Percentiles rank a stretch among this genome's conserved stretches.
Evolutionary conservation across 768 basidiomycete species (phyloP).

Genomic region (Suillus variegatus): DNA sequence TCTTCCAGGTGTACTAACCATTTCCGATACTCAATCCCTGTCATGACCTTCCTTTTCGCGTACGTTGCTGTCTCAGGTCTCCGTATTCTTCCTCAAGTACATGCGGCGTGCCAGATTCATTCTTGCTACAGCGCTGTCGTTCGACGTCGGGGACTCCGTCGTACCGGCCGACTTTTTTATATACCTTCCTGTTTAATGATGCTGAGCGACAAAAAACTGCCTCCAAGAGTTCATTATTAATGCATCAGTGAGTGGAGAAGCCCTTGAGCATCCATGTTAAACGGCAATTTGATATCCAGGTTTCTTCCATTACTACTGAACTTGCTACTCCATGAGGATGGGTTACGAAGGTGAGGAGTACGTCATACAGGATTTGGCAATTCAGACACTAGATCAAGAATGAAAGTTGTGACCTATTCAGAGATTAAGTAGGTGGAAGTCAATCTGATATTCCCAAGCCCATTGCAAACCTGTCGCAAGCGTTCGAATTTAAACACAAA

Average conservation of each 20-base stretch:
- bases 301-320: conserved; percentile 58
- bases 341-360: conserved; percentile 20
- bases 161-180: conserved; percentile 50
- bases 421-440: not conserved
- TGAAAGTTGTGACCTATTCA: not conserved
- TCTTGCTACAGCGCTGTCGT: conserved; percentile 64
- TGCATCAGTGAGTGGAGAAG: not conserved
- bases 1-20: not conserved
- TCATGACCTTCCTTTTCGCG: conserved; percentile 63
- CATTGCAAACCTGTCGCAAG: not conserved
- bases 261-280: not conserved
- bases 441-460: not conserved
- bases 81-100: conserved; percentile 64
- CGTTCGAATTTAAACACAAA: not conserved
- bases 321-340: conserved; percentile 45
- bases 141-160: conserved; percentile 72
- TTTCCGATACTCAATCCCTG: conserved; percentile 67
- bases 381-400: not conserved
- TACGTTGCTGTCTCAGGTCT: conserved; percentile 65
- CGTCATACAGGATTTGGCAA: conserved; percentile 27
- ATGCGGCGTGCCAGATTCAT: conserved; percentile 68
- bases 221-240: conserved; percentile 65
- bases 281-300: conserved; percentile 52
- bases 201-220: conserved; percentile 52
- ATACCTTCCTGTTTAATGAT: conserved; percentile 62